A percentile compares a stretch with the other conserved stretches of the same genome.
Evolutionary conservation across 2,329 filamentous ascomycete genomes (phyloP).

Genomic region (Thielaviopsis punctulata): DNA sequence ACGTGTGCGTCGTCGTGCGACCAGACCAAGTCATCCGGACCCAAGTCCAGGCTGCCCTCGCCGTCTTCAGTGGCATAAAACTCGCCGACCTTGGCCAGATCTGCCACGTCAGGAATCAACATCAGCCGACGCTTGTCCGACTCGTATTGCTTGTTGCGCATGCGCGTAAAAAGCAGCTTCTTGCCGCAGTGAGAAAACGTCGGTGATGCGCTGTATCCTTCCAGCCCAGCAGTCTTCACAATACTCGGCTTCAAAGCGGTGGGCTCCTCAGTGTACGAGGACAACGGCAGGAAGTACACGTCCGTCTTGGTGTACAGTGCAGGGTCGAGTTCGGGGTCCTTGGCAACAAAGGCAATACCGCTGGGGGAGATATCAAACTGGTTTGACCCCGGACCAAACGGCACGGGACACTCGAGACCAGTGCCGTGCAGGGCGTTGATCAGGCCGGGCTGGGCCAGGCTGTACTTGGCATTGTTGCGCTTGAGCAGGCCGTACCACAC

Average conservation of each 20-base stretch:
- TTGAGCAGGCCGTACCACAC: constrained; percentile 55
- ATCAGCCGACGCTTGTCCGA: constrained; percentile 57
- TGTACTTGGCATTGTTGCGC: constrained; percentile 22
- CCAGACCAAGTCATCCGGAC: constrained; percentile 40
- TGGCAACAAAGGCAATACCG: constrained; percentile 57
- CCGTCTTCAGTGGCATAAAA: constrained; percentile 45
- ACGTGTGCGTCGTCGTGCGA: constrained; percentile 42
- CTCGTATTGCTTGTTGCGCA: constrained; percentile 64
- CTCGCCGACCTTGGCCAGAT: constrained; percentile 40
- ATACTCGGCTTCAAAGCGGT: constrained; percentile 25
- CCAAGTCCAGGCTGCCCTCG: constrained; percentile 42
- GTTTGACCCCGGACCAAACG: constrained; percentile 61
- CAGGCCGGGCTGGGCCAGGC: constrained; percentile 28
- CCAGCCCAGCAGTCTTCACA: constrained; percentile 35
- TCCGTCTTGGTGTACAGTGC: constrained; percentile 69
- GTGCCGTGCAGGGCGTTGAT: constrained; percentile 47
- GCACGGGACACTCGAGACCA: constrained; percentile 47
- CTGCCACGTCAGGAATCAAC: constrained; percentile 41
- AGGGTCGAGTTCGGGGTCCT: constrained; percentile 52
- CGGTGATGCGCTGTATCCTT: constrained; percentile 49
- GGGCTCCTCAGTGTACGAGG: constrained; percentile 36
- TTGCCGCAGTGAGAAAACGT: constrained; percentile 59
- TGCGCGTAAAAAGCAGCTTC: constrained; percentile 59
- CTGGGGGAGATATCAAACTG: constrained; percentile 58
- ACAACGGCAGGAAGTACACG: constrained; percentile 54